These are phyloP conservation scores for Nymphaea thermarum DNA, from an alignment of 164 flowering plant genomes.

Conservation along the genomic window DNA sequence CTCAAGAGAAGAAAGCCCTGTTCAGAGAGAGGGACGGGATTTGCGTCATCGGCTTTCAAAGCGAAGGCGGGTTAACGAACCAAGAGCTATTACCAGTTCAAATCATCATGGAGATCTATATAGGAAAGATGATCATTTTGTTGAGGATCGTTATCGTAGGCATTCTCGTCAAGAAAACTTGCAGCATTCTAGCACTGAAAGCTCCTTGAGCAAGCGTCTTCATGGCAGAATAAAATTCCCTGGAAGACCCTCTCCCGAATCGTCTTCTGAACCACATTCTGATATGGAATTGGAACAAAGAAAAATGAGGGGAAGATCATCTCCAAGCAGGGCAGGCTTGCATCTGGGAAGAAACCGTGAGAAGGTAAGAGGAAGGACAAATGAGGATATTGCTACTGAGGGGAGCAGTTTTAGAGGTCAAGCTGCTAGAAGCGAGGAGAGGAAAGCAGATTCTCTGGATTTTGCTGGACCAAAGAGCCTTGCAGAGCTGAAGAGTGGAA, in stretches of 20 bases:
- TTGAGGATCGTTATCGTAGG: slow-evolving; percentile 27
- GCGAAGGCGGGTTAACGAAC: slow-evolving; percentile 53
- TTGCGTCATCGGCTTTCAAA: slow-evolving; percentile 54
- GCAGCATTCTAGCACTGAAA: slow-evolving; percentile 23
- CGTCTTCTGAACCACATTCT: slow-evolving; percentile 12
- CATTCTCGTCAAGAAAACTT: slow-evolving; percentile 28
- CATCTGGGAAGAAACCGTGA: slow-evolving; percentile 35
- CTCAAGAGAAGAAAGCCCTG: slow-evolving; percentile 33
- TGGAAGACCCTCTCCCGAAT: slow-evolving; percentile 25
- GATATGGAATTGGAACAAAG: slow-evolving; percentile 28
- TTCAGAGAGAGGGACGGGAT: slow-evolving; percentile 34
- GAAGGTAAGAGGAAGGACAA: slow-evolving; percentile 29
- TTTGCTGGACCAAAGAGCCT: slow-evolving; percentile 57
- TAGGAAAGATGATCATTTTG: slow-evolving; percentile 18
- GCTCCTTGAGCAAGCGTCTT: slow-evolving; percentile 46
- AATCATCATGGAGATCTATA: slow-evolving; percentile 18
- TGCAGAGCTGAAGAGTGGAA: slow-evolving; percentile 40
- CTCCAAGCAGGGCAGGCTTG: slow-evolving; percentile 32
- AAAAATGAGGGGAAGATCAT: slow-evolving; percentile 24
- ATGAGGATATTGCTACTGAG: slow-evolving; percentile 24
- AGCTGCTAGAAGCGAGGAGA: neutral
- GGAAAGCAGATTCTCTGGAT: slow-evolving; percentile 4
- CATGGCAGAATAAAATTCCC: slow-evolving; percentile 59
- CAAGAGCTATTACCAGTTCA: slow-evolving; percentile 38
- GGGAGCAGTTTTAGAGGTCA: slow-evolving; percentile 21